Evolutionary conservation across 345 rosid species (phyloP), one percentile per base, ranked within the genome.

Genomic region (Heritiera fomes): DNA sequence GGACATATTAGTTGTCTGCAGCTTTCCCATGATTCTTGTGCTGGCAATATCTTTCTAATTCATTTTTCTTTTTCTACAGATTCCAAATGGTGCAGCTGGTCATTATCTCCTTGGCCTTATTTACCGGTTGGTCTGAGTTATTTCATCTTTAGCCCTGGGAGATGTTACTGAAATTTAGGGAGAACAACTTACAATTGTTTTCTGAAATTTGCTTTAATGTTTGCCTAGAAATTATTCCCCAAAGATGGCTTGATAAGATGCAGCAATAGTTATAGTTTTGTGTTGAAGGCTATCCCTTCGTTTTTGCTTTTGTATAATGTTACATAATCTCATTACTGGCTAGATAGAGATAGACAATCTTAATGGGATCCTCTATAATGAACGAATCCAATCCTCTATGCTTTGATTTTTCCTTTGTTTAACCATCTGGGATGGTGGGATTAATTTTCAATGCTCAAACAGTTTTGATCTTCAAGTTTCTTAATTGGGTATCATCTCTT

Each of bases 61-160:
- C 30, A 34, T 18, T 38, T 75, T 62, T 15, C 52, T n/a, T 66
- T 76, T 58, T 84, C 71, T 80, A 78, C 81, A 96, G 99, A 89
- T 96, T 79, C 99, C 99, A 30, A 92, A 96, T 83, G 95, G 97
- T 75, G 99, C 98, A 71, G 90, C 98, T 53, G 98, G 99, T 79
- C 98, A 92, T 85, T 96, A 91, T 84, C 98, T 96, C 79, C 97
- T 96, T 81, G 99, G 98, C 75, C 97, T 94, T 80, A 85, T 96
- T 81, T 91, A 91, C 91, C 92, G 97, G 99, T 96, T 82, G 45
- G 81, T 81, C 74, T n/a, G 55, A 64, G 69, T 50, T 52, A 17
- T 60, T 63, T 60, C 46, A 3, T 71, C 76, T 75, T 78, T 46
- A 83, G 64, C 30, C 50, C n/a, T 17, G 32, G 55, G n/a, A 71